Evolutionary conservation across 1,139 yeast genomes (phyloP).

Genomic region (Hansenula sp.): DNA sequence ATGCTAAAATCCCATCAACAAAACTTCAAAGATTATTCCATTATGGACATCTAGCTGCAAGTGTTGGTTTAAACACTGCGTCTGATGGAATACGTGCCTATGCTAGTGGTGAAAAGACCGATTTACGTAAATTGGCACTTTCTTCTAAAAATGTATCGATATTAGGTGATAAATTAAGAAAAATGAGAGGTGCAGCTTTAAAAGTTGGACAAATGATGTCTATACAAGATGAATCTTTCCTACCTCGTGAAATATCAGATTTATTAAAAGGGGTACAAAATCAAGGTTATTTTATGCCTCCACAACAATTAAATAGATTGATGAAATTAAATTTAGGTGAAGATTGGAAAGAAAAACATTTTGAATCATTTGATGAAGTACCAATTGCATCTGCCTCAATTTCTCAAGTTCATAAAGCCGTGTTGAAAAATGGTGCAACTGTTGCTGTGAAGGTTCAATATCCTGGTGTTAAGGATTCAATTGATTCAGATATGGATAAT

Average conservation of each 20-base stretch:
- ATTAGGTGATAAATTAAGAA: constrained; percentile 79
- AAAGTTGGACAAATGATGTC: constrained; percentile 94
- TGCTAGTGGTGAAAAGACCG: constrained; percentile 47
- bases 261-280: constrained; percentile 84
- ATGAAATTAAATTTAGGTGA: constrained; percentile 70
- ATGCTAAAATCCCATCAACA: constrained; percentile 74
- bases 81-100: constrained; percentile 71
- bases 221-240: constrained; percentile 80
- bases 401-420: constrained; percentile 93
- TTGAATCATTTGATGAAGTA: constrained; percentile 72
- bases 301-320: constrained; percentile 77
- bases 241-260: constrained; percentile 82
- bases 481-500: constrained; percentile 90
- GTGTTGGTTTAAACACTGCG: constrained; percentile 83
- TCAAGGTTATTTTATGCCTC: constrained; percentile 96
- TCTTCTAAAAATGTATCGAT: constrained; percentile 83
- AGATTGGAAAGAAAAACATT: constrained; percentile 68
- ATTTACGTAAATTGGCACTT: constrained; percentile 59
- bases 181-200: constrained; percentile 98
- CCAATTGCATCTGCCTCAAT: constrained; percentile 98
- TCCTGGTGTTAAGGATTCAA: constrained; percentile 95
- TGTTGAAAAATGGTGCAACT: constrained; percentile 50
- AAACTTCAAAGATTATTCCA: constrained; percentile 85
- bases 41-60: constrained; percentile 90
- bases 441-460: constrained; percentile 97